Conservation (phyloP, 257 asterid genomes). For the Nyctanthes arbortristis region DNA sequence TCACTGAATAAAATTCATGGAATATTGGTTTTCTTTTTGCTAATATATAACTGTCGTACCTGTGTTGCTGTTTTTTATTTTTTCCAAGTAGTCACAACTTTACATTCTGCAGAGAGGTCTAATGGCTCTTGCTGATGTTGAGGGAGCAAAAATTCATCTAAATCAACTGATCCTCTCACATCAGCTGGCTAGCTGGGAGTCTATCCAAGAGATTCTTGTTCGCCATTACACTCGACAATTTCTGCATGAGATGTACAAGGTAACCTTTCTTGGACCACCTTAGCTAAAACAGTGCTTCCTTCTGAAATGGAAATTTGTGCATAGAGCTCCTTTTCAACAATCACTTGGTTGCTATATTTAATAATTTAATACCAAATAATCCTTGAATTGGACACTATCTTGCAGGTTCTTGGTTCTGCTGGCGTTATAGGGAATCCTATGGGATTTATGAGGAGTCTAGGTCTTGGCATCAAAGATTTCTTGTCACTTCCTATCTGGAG, state of each 20-base stretch:
- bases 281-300: conserved; percentile 13
- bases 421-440: conserved; percentile 97
- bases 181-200: conserved; percentile 97
- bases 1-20: background rate
- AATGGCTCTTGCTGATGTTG: conserved; percentile 98
- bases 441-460: conserved; percentile 91
- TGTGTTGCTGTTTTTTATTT: conserved; percentile 9
- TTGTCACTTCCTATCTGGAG: conserved; percentile 86
- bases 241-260: conserved; percentile 98
- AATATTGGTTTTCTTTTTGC: conserved; percentile 3
- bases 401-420: conserved; percentile 96
- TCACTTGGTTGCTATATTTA: background rate
- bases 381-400: conserved; percentile 20
- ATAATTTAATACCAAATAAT: conserved; percentile 1
- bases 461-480: conserved; percentile 95
- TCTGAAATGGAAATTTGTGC: background rate
- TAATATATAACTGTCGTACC: background rate
- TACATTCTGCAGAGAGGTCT: conserved; percentile 75
- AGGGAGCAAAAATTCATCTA: conserved; percentile 93
- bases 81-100: conserved; percentile 24
- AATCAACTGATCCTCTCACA: conserved; percentile 77
- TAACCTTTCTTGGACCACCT: conserved; percentile 30
- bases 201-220: conserved; percentile 80
- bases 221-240: conserved; percentile 87
- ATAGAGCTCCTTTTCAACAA: background rate